Conservation (phyloP, 2,329 filamentous ascomycete species). For the Immersiporthe knoxdaviesiana region DNA sequence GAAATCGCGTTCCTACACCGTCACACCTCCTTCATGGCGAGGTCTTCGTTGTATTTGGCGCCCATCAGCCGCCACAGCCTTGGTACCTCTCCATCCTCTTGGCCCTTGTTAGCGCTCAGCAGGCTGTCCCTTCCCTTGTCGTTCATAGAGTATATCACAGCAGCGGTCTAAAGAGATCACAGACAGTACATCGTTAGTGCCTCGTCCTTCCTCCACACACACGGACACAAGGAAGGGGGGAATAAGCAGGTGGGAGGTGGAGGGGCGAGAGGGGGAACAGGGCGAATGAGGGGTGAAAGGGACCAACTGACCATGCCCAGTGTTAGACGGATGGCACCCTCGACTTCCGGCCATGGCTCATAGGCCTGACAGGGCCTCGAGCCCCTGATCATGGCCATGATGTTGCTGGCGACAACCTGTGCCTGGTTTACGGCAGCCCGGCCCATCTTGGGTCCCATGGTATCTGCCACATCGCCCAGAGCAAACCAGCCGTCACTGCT, state of each 20-base stretch:
- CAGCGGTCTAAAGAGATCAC: neutral
- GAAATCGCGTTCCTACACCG: no score
- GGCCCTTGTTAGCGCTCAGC: neutral
- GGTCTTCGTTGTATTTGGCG: conserved; percentile 11
- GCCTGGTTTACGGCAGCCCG: conserved; percentile 59
- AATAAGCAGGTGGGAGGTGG: no score
- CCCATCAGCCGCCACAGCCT: conserved; percentile 10
- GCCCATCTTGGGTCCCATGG: conserved; percentile 54
- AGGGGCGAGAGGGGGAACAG: no score
- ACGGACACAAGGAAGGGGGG: neutral
- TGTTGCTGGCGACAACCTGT: conserved; percentile 56
- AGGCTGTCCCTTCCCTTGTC: conserved; percentile 8
- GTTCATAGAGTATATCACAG: conserved; percentile 5
- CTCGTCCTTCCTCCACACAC: neutral
- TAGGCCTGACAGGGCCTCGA: conserved; percentile 46
- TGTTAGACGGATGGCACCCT: conserved; percentile 57
- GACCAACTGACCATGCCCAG: conserved; percentile 51
- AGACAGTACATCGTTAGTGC: neutral
- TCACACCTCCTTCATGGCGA: neutral
- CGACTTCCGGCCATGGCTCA: conserved; percentile 46
- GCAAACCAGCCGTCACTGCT: conserved; percentile 58
- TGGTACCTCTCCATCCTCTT: conserved; percentile 11
- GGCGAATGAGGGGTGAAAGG: neutral
- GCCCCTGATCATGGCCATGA: conserved; percentile 51
- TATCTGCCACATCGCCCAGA: conserved; percentile 66